phyloP scores from a whole-genome alignment of 1,139 yeast species.

The Kodamaea arcana region DNA sequence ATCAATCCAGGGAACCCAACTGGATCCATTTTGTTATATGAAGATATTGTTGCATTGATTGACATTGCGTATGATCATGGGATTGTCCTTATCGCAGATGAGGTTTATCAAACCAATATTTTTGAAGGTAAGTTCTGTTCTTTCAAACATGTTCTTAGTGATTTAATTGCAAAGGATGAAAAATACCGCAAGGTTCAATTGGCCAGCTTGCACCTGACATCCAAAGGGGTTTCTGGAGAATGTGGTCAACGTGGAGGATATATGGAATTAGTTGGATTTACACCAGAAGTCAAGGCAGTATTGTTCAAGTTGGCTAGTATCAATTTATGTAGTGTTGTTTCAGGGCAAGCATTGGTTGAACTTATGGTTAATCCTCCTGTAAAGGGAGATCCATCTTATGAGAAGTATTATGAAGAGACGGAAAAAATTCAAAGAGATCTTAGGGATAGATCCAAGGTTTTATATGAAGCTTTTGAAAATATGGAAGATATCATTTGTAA shows the following conservation, averaged over 20 bases:
- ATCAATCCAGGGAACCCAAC: slow-evolving; percentile 99
- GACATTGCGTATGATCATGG: slow-evolving; percentile 81
- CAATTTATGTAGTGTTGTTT: slow-evolving; percentile 86
- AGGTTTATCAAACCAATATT: slow-evolving; percentile 91
- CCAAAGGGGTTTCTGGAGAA: slow-evolving; percentile 96
- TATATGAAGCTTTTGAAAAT: slow-evolving; percentile 65
- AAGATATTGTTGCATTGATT: slow-evolving; percentile 66
- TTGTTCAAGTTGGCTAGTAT: slow-evolving; percentile 84
- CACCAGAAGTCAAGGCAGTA: slow-evolving; percentile 61
- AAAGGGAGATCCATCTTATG: slow-evolving; percentile 72
- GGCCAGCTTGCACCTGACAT: slow-evolving; percentile 91
- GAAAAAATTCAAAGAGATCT: slow-evolving; percentile 58
- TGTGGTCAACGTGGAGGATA: slow-evolving; percentile 99
- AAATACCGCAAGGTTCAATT: slow-evolving; percentile 71
- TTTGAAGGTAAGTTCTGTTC: slow-evolving; percentile 66
- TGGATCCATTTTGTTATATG: slow-evolving; percentile 69
- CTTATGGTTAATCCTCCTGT: slow-evolving; percentile 90
- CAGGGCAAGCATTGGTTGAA: slow-evolving; percentile 91
- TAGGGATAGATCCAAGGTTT: slow-evolving; percentile 54
- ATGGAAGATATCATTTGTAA: slow-evolving; percentile 84
- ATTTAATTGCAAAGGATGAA: slow-evolving; percentile 50
- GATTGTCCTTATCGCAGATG: slow-evolving; percentile 91
- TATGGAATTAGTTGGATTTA: slow-evolving; percentile 87
- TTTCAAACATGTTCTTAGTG: slow-evolving; percentile 62
- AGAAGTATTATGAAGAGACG: slow-evolving; percentile 60